Base-by-base conservation (phyloP, 768 basidiomycete genomes). In the Brasilioporus rufonigricans region DNA sequence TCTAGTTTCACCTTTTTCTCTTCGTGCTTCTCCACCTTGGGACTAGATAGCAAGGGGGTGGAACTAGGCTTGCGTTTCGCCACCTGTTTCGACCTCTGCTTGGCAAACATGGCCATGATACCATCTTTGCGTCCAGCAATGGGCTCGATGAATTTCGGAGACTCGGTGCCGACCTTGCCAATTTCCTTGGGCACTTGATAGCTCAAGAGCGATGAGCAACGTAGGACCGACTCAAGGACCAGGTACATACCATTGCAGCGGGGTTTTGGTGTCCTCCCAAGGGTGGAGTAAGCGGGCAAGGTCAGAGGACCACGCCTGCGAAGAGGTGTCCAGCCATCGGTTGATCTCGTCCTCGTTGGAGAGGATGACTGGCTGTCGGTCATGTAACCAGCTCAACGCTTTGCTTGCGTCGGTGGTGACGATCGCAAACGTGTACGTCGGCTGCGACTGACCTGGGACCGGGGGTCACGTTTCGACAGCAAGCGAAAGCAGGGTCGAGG, bases 111-210 rank as follows among this genome's bases (percentile, higher is more conserved):
- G 10, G 88, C 85, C 64, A 86, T 77, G 49, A 93, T 96, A 8
- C 94, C 93, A 62, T 95, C 94, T 63, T 88, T 88, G 21, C 94
- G 82, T 44, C 80, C 76, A 10, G 84, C 74, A 19, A 97, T 72
- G 0, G 95, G 93, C 61, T 91, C 78, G 50, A 97, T 85, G 68
- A 90, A 97, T 0, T 84, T 80, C 0, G 89, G 72, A 1, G 89
- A 93, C 64, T 98, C 89, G 9, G 76, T 84, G 9, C 92, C 91
- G 4, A 98, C 89, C 71, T 89, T 95, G 0, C 94, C 95, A 0
- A 97, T 85, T 74, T 97, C 95, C 60, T 82, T 83, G 0, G 91
- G 91, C 1, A 97, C 95, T 53, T 82, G 83, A 65, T 95, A 97
- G 64, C 93, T 95, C n/a, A 58, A 36, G 18, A n/a, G 5, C 26